Evolutionary conservation across 306 rosid species (phyloP), one percentile per base, ranked within the genome.

Genomic region (Quercus rubra): DNA sequence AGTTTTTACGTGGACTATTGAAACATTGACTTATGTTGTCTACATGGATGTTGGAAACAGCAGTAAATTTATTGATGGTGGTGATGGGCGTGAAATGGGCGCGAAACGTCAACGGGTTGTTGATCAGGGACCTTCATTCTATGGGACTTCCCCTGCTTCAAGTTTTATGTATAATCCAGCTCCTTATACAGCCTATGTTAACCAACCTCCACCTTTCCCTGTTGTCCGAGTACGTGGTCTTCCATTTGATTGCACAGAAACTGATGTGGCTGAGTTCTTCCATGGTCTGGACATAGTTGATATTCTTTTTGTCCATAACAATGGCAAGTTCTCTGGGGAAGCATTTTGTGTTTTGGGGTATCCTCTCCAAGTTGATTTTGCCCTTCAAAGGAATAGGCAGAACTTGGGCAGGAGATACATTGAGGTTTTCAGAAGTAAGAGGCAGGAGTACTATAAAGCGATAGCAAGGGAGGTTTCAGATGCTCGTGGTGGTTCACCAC

Each of bases 381-480:
- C 98, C 20, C 97, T 94, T 83, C 94, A 91, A 74, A 92, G 91
- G 77, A 94, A 94, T 79, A 85, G 94, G 78, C 97, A 94, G 83
- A 94, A 92, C 81, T 88, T 94, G 83, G 97, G 97, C 56, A 88
- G 94, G 86, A 87, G 98, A 85, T 94, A 94, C 58, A 96, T 92
- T 28, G 98, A 94, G 86, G 93, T 94, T 75, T 94, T 89, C 89
- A 86, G 97, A 86, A 94, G 97, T 63, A 94, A 89, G 91, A 90
- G 98, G 79, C 98, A 94, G 85, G 98, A 94, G 79, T 94, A 94
- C 87, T 94, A 94, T 71, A 94, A 89, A 88, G 98, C 97, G 25
- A 88, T 94, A 72, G 97, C 97, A 12, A 83, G 85, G 52, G 97
- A 94, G 85, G 93, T 92, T 79, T 85, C 88, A 5, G 97, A 91